phyloP scores from a whole-genome alignment of 768 basidiomycete species.

The Tulasnella sp. region DNA sequence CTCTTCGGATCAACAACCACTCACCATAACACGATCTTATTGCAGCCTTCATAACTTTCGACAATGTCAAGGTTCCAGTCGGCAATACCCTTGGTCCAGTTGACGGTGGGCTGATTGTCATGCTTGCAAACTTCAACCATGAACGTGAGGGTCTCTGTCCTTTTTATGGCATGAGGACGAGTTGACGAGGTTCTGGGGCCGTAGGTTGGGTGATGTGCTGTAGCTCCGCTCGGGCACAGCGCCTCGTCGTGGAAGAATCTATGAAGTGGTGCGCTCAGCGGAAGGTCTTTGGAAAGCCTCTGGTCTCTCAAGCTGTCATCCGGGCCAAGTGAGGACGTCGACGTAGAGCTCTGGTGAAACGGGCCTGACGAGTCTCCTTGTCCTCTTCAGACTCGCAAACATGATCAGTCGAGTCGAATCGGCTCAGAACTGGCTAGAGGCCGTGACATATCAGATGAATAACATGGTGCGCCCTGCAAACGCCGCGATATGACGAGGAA shows the following conservation, averaged over 20 bases:
- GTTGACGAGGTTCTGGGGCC: background rate
- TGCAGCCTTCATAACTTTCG: constrained; percentile 63
- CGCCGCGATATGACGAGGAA: constrained; percentile 25
- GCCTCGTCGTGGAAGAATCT: constrained; percentile 72
- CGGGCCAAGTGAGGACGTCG: constrained; percentile 49
- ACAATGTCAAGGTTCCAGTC: constrained; percentile 77
- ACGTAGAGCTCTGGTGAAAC: background rate
- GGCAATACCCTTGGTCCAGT: constrained; percentile 80
- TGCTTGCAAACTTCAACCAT: constrained; percentile 83
- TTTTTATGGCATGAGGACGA: background rate
- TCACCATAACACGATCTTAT: constrained; percentile 27
- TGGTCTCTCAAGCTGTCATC: constrained; percentile 75
- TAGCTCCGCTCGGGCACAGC: constrained; percentile 54
- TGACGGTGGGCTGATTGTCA: constrained; percentile 61
- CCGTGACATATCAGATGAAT: constrained; percentile 78
- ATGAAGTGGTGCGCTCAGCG: constrained; percentile 85
- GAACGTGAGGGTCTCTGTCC: constrained; percentile 39
- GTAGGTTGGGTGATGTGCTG: constrained; percentile 79
- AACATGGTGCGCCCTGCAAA: constrained; percentile 50
- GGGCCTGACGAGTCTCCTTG: background rate
- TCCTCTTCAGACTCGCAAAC: constrained; percentile 44
- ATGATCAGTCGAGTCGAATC: constrained; percentile 86
- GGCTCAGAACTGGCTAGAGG: constrained; percentile 80
- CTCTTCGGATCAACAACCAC: constrained; percentile 22
- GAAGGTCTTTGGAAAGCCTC: constrained; percentile 76